phyloP scores from a whole-genome alignment of 1,284 basidiomycete species.

The Ceratobasidium sp. region DNA sequence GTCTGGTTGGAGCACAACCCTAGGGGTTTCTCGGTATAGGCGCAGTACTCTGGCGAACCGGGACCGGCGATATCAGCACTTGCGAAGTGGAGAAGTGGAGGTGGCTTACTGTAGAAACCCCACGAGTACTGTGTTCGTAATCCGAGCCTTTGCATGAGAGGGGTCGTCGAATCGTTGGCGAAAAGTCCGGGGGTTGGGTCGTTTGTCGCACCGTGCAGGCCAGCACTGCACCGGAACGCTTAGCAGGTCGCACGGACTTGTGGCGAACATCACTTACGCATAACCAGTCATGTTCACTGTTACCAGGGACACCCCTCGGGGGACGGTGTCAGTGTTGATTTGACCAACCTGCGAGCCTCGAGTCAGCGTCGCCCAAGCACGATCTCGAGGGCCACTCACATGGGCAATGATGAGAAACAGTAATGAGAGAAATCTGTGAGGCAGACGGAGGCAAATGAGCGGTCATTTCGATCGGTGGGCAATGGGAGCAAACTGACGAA shows the following conservation, averaged over 20 bases:
- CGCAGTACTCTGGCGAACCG: conserved; percentile 46
- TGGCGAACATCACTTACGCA: conserved; percentile 61
- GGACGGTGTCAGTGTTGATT: conserved; percentile 77
- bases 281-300: conserved; percentile 74
- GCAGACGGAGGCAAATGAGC: conserved; percentile 20
- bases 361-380: conserved; percentile 15
- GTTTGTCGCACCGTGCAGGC: conserved; percentile 62
- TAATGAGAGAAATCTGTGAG: conserved; percentile 45
- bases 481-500: conserved; percentile 45
- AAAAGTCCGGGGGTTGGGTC: conserved; percentile 74
- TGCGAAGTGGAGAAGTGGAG: background rate
- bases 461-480: conserved; percentile 22
- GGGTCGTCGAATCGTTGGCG: conserved; percentile 70
- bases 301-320: conserved; percentile 68
- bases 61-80: conserved; percentile 18
- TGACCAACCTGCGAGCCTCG: conserved; percentile 70
- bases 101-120: conserved; percentile 66
- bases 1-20: conserved; percentile 74
- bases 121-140: conserved; percentile 77
- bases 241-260: conserved; percentile 34
- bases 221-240: conserved; percentile 57
- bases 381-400: conserved; percentile 35
- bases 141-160: conserved; percentile 66
- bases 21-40: conserved; percentile 58
- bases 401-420: conserved; percentile 49